Percentiles rank a stretch among this genome's conserved stretches.
Conservation (phyloP, 768 basidiomycete genomes). For the Dacryopinax primogenitus region DNA sequence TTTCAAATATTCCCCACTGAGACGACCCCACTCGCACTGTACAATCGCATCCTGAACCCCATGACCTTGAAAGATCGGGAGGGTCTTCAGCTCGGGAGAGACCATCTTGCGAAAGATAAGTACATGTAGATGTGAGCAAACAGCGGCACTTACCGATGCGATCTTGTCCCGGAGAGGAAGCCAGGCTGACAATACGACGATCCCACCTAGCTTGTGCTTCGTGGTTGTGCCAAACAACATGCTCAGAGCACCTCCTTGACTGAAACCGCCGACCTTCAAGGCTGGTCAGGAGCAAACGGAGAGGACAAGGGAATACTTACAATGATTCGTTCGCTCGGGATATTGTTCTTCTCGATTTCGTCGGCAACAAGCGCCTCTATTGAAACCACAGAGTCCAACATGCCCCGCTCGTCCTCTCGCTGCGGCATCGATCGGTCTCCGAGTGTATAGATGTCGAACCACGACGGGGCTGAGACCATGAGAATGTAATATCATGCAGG, state of each 20-base stretch:
- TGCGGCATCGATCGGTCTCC: conserved; percentile 24
- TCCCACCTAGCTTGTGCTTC: conserved; percentile 55
- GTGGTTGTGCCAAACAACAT: conserved; percentile 60
- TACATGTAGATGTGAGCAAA: conserved; percentile 10
- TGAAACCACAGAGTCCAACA: conserved; percentile 48
- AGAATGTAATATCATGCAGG: not conserved
- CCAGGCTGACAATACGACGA: conserved; percentile 68
- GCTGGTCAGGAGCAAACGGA: conserved; percentile 52
- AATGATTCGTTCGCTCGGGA: not conserved
- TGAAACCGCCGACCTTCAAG: conserved; percentile 76
- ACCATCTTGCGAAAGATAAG: conserved; percentile 38
- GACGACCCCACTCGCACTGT: conserved; percentile 38
- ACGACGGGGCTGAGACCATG: conserved; percentile 22
- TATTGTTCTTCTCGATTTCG: conserved; percentile 42
- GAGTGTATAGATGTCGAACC: conserved; percentile 69
- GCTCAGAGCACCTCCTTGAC: conserved; percentile 42
- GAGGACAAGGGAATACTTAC: not conserved
- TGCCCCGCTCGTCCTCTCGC: conserved; percentile 62
- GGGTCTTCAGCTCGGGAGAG: conserved; percentile 42
- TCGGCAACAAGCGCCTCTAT: conserved; percentile 58
- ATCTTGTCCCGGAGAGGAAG: conserved; percentile 54
- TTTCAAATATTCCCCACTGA: conserved; percentile 46
- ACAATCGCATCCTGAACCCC: conserved; percentile 68
- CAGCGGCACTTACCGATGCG: conserved; percentile 38
- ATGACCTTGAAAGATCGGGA: conserved; percentile 80